These are phyloP conservation scores for Bisporella sp. DNA, from an alignment of 2,329 filamentous ascomycete species.

Conservation along the genomic window DNA sequence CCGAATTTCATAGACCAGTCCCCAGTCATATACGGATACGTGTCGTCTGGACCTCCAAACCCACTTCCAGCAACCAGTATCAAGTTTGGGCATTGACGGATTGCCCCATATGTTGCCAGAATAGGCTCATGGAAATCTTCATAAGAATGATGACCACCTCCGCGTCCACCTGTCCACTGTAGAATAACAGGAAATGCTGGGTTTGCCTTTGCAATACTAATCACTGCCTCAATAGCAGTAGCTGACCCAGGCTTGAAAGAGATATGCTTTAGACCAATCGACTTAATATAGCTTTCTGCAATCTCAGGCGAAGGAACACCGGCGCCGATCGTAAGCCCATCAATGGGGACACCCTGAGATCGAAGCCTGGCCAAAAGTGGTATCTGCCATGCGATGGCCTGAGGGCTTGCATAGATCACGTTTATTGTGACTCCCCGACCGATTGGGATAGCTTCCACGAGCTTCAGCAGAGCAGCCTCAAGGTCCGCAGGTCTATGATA, in stretches of 20 bases:
- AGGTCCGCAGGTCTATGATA: background rate
- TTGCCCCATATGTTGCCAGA: background rate
- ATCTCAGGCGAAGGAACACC: background rate
- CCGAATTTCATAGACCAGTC: background rate
- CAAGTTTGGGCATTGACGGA: background rate
- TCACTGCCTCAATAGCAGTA: background rate
- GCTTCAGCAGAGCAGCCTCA: background rate
- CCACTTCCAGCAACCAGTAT: slow-evolving; percentile 1
- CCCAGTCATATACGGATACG: background rate
- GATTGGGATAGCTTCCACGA: background rate
- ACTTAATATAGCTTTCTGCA: background rate
- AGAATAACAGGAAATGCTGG: background rate
- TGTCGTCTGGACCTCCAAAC: background rate
- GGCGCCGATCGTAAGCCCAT: background rate
- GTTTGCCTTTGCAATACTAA: background rate
- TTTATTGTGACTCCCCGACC: background rate
- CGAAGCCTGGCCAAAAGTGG: background rate
- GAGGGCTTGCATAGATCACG: background rate
- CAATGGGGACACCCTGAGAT: background rate
- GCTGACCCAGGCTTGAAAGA: background rate
- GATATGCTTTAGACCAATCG: background rate
- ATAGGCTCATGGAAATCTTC: slow-evolving; percentile 1
- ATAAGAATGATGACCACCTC: background rate
- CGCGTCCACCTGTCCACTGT: background rate
- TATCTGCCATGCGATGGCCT: slow-evolving; percentile 1